Evolutionary conservation across 257 asterid genomes (phyloP).

Genomic region (Oldenlandia corymbosa): DNA sequence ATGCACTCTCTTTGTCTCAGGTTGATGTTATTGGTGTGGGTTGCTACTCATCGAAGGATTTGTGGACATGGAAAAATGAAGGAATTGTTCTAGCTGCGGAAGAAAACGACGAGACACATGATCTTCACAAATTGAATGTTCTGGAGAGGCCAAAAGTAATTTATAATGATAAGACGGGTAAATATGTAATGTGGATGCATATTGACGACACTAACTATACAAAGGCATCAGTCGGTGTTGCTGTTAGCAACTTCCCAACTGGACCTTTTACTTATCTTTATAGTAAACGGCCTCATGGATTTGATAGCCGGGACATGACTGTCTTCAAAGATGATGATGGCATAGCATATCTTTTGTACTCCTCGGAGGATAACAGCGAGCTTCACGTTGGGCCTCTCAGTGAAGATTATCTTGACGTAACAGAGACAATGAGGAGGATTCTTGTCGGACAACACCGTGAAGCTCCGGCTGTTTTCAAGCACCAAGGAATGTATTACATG

Average conservation of each 20-base stretch:
- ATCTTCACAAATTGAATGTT: constrained; percentile 75
- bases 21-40: constrained; percentile 96
- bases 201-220: constrained; percentile 87
- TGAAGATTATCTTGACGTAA: constrained; percentile 52
- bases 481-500: constrained; percentile 82
- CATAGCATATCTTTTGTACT: constrained; percentile 72
- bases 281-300: constrained; percentile 83
- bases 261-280: constrained; percentile 81
- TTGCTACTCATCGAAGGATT: constrained; percentile 90
- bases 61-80: constrained; percentile 94
- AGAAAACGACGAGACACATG: constrained; percentile 61
- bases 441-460: constrained; percentile 82
- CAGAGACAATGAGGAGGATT: constrained; percentile 43
- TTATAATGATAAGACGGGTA: constrained; percentile 57
- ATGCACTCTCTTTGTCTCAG: constrained; percentile 32
- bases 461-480: constrained; percentile 93
- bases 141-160: constrained; percentile 97
- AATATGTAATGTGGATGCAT: constrained; percentile 98
- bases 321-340: constrained; percentile 83
- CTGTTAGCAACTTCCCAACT: constrained; percentile 57
- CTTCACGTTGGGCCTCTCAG: constrained; percentile 77
- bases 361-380: constrained; percentile 83
- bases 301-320: constrained; percentile 94
- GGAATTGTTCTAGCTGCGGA: constrained; percentile 86
- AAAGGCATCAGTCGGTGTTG: constrained; percentile 80